Conservation (phyloP, 1,284 basidiomycete genomes). For the Wallemia hederae region DNA sequence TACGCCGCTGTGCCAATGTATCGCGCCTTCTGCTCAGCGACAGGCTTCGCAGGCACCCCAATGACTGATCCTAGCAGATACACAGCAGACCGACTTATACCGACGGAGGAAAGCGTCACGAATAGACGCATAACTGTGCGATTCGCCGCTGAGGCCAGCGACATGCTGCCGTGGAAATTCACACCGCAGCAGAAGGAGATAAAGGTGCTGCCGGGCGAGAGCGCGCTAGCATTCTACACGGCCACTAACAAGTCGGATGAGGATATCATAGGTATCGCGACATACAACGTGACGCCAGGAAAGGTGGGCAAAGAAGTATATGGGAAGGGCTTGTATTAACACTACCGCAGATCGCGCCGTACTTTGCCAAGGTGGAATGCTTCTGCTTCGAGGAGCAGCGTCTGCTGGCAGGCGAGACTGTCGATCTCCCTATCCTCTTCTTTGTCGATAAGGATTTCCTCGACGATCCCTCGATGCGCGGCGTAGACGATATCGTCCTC, state of each 20-base stretch:
- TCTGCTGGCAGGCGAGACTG: conserved; percentile 76
- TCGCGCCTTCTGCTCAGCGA: conserved; percentile 88
- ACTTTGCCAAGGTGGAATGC: conserved; percentile 97
- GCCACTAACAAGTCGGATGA: conserved; percentile 58
- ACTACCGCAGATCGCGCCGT: conserved; percentile 52
- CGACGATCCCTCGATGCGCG: conserved; percentile 61
- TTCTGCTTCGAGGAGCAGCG: conserved; percentile 99
- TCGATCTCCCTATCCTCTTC: conserved; percentile 93
- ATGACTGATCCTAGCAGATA: conserved; percentile 56
- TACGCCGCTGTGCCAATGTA: conserved; percentile 95
- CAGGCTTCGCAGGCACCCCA: conserved; percentile 85
- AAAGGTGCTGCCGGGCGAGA: conserved; percentile 77
- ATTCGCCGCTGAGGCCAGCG: conserved; percentile 75
- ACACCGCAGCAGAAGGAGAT: conserved; percentile 71
- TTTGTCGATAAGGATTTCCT: conserved; percentile 93
- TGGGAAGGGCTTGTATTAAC: not conserved
- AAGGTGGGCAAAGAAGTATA: conserved; percentile 25
- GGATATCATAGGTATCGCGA: conserved; percentile 93
- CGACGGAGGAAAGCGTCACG: conserved; percentile 29
- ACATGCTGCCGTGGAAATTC: conserved; percentile 78
- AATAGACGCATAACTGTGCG: conserved; percentile 52
- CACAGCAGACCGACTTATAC: conserved; percentile 49
- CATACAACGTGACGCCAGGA: conserved; percentile 86
- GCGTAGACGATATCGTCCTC: conserved; percentile 68
- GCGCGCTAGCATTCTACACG: conserved; percentile 82